These are phyloP conservation scores for Hymenoscyphus fructigenus DNA, from an alignment of 2,329 filamentous ascomycete genomes.

Conservation along the genomic window DNA sequence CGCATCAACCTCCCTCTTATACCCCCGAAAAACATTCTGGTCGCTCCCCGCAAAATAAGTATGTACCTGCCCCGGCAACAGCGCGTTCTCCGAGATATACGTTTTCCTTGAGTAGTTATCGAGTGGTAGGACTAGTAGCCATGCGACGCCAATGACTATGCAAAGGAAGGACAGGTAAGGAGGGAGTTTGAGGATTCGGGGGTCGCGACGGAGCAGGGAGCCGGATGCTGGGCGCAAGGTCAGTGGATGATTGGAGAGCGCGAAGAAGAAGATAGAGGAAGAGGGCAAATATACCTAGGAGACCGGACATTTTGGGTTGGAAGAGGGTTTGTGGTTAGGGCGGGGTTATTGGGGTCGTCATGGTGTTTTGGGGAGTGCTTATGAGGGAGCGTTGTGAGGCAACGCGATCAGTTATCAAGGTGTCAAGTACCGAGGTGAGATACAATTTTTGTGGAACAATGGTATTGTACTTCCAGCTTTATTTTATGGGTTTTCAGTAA, in stretches of 20 bases:
- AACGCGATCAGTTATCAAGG: constrained; percentile 13
- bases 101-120: constrained; percentile 88
- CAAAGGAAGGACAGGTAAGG: constrained; percentile 85
- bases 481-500: not conserved
- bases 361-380: not conserved
- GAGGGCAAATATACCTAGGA: constrained; percentile 28
- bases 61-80: constrained; percentile 93
- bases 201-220: constrained; percentile 73
- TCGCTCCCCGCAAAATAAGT: constrained; percentile 97
- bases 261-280: constrained; percentile 25
- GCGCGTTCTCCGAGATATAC: constrained; percentile 96
- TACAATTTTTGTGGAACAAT: not conserved
- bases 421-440: constrained; percentile 1
- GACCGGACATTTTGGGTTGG: constrained; percentile 15
- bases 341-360: not conserved
- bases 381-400: constrained; percentile 14
- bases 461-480: not conserved
- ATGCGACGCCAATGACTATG: constrained; percentile 80
- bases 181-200: constrained; percentile 77
- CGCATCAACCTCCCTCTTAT: constrained; percentile 76
- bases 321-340: not conserved
- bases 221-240: constrained; percentile 47
- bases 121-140: constrained; percentile 86
- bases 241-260: constrained; percentile 13
- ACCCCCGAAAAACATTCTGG: constrained; percentile 90